Evolutionary conservation across 2,329 filamentous ascomycete species (phyloP).

Genomic region (Ascochyta viciae-villosae): DNA sequence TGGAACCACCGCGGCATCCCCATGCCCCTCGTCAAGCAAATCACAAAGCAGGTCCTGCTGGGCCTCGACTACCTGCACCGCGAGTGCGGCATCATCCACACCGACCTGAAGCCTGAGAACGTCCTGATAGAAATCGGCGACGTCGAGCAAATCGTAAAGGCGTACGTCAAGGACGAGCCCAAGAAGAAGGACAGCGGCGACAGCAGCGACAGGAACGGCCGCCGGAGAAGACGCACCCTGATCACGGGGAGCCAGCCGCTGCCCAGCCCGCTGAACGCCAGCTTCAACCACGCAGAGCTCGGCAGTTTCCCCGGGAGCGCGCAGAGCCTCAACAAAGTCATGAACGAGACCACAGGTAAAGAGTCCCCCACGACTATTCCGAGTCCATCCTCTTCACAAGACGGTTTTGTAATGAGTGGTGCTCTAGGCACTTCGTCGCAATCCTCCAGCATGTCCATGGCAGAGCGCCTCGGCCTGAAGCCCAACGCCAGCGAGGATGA

Average conservation of each 20-base stretch:
- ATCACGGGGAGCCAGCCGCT: slow-evolving; percentile 97
- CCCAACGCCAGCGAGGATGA: slow-evolving; percentile 59
- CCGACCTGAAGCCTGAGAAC: slow-evolving; percentile 96
- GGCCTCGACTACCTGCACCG: slow-evolving; percentile 96
- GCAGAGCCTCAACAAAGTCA: slow-evolving; percentile 81
- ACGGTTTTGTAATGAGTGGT: slow-evolving; percentile 62
- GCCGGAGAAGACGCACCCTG: slow-evolving; percentile 85
- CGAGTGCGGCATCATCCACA: slow-evolving; percentile 98
- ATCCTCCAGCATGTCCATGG: slow-evolving; percentile 62
- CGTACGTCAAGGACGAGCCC: slow-evolving; percentile 83
- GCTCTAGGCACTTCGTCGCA: slow-evolving; percentile 59
- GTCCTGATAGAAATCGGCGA: slow-evolving; percentile 98
- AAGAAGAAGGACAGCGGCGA: slow-evolving; percentile 76
- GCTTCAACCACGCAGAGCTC: slow-evolving; percentile 81
- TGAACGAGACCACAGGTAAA: slow-evolving; percentile 74
- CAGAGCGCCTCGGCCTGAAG: slow-evolving; percentile 63
- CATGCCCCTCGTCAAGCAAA: slow-evolving; percentile 96
- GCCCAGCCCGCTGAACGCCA: slow-evolving; percentile 91
- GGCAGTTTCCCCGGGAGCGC: slow-evolving; percentile 65
- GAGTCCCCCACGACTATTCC: slow-evolving; percentile 52
- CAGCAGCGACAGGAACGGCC: slow-evolving; percentile 90
- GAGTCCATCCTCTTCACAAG: slow-evolving; percentile 50
- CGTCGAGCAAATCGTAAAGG: slow-evolving; percentile 97
- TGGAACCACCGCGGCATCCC: slow-evolving; percentile 99
- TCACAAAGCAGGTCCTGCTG: slow-evolving; percentile 95